phyloP scores from a whole-genome alignment of 352 stramenopile species.

The Phytophthora ramorum region DNA sequence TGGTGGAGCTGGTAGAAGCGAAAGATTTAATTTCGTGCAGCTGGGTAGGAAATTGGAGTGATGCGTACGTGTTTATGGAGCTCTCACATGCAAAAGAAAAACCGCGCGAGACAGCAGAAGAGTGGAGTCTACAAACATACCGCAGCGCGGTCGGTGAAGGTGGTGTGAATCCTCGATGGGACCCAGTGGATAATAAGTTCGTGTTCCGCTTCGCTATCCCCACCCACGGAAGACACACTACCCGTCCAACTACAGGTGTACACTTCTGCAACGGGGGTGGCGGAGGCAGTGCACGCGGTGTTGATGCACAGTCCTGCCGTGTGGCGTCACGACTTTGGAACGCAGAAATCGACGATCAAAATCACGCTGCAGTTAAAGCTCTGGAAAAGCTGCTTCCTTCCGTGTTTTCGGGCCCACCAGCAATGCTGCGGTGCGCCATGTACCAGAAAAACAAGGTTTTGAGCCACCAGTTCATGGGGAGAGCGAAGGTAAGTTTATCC shows the following conservation, averaged over 20 bases:
- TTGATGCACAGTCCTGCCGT: slow-evolving; percentile 21
- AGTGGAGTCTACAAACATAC: slow-evolving; percentile 81
- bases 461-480: slow-evolving; percentile 81
- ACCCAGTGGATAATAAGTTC: slow-evolving; percentile 58
- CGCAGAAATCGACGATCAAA: slow-evolving; percentile 36
- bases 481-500: slow-evolving; percentile 48
- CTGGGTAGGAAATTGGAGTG: slow-evolving; percentile 71
- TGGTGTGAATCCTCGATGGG: slow-evolving; percentile 68
- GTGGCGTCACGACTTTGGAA: slow-evolving; percentile 57
- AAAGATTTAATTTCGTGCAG: slow-evolving; percentile 76
- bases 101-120: slow-evolving; percentile 49
- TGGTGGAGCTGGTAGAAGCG: slow-evolving; percentile 72
- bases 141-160: slow-evolving; percentile 62
- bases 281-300: neutral
- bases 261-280: slow-evolving; percentile 13
- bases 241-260: slow-evolving; percentile 13
- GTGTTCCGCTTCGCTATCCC: slow-evolving; percentile 81
- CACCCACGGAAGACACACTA: slow-evolving; percentile 63
- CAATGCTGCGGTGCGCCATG: slow-evolving; percentile 63
- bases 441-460: slow-evolving; percentile 87
- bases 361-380: slow-evolving; percentile 40
- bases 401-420: slow-evolving; percentile 65
- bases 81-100: slow-evolving; percentile 48
- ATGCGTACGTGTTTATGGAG: slow-evolving; percentile 82
- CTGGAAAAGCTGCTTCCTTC: slow-evolving; percentile 71